Conservation (phyloP, 441 rosid species). For the Eutrema salsugineum region DNA sequence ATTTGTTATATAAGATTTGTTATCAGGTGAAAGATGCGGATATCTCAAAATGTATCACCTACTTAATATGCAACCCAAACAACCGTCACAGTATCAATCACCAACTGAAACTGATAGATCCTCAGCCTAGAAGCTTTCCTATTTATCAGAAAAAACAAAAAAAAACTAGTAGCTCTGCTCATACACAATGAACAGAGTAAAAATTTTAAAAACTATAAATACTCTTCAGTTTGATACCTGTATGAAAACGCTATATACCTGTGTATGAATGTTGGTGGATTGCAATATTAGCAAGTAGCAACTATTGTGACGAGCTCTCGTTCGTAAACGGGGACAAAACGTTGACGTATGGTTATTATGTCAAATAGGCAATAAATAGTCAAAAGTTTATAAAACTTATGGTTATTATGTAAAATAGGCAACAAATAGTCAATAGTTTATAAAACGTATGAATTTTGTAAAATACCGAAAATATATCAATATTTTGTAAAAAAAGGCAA, state of each 20-base stretch:
- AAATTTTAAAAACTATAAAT: neutral
- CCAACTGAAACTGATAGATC: slow-evolving; percentile 72
- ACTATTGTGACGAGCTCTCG: slow-evolving; percentile 59
- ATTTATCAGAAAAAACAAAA: too few species aligned
- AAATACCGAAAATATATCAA: too few species aligned
- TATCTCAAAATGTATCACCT: neutral
- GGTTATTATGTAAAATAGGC: too few species aligned
- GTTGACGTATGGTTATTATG: slow-evolving; percentile 14
- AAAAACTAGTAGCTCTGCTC: slow-evolving; percentile 31
- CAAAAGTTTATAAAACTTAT: too few species aligned
- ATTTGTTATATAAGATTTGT: neutral
- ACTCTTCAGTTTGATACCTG: neutral
- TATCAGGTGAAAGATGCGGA: neutral
- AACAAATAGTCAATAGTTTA: too few species aligned
- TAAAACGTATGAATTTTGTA: too few species aligned
- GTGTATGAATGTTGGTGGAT: slow-evolving; percentile 44
- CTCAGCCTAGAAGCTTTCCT: too few species aligned
- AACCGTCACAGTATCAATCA: slow-evolving; percentile 28
- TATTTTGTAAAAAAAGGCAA: too few species aligned
- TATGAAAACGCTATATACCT: neutral
- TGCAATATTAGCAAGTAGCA: slow-evolving; percentile 44
- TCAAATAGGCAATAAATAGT: too few species aligned
- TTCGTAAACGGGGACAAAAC: slow-evolving; percentile 35
- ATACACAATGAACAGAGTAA: slow-evolving; percentile 25
- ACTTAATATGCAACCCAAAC: neutral